Conservation (phyloP, 1,284 basidiomycete species). For the Grifola frondosa region DNA sequence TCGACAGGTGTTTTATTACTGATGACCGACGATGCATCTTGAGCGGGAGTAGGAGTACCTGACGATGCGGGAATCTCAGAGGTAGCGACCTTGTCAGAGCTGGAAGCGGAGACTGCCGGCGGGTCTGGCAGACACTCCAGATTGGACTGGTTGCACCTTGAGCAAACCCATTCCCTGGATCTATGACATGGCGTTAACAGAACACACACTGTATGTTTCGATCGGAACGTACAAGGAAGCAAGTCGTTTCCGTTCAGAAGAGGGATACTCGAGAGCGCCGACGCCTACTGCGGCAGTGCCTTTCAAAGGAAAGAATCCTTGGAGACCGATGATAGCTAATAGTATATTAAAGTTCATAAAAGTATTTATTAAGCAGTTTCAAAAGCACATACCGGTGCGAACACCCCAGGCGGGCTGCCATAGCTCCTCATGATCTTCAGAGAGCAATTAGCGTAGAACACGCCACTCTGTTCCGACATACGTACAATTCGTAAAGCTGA, state of each 20-base stretch:
- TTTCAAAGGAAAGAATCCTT: conserved; percentile 88
- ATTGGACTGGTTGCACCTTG: conserved; percentile 71
- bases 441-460: conserved; percentile 10
- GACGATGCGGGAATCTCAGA: not conserved
- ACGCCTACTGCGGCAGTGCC: conserved; percentile 90
- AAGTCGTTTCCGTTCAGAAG: conserved; percentile 77
- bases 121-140: conserved; percentile 71
- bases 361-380: no score
- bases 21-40: no score
- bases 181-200: conserved; percentile 38
- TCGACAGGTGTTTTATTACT: no score
- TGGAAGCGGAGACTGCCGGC: conserved; percentile 16
- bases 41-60: conserved; percentile 2
- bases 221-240: conserved; percentile 65
- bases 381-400: conserved; percentile 73
- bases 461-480: conserved; percentile 12
- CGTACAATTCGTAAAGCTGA: conserved; percentile 87
- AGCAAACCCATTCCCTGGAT: conserved; percentile 81
- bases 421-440: conserved; percentile 77
- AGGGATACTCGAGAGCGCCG: conserved; percentile 83
- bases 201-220: conserved; percentile 3
- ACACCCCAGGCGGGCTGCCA: conserved; percentile 99
- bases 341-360: no score
- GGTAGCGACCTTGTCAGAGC: conserved; percentile 2
- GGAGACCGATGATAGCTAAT: conserved; percentile 84